Base-by-base conservation (phyloP, 2,329 filamentous ascomycete species). In the Curvularia hawaiiensis region DNA sequence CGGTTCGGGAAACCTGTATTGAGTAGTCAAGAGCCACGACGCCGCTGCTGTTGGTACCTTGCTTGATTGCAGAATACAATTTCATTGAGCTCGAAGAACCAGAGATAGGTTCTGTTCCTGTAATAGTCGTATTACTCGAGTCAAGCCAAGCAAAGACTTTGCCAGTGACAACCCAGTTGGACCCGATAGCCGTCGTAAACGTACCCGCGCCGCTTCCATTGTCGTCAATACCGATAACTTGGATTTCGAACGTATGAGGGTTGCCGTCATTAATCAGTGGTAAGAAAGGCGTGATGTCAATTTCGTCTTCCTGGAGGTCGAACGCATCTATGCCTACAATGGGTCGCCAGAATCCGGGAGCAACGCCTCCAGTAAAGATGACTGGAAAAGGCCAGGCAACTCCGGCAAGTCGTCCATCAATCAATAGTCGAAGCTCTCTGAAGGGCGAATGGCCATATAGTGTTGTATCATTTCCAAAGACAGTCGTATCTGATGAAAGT, bases 131-230 rank as follows among this genome's bases (percentile, higher is more conserved):
- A 9, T 73, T 77, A 7, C 73, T 70, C 2, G 76, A 62, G 64
- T 88, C 86, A 0, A 88, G 80, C 86, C 90, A 95, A n/a, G 92
- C 65, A 70, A 95, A 94, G 11, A 94, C 80, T 74, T 93, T 95
- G 39, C 90, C 91, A 0, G 88, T 89, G 3, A 95, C 83, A 16
- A 89, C 83, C 91, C 91, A 95, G 67, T 86, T 86, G 52, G 81
- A 83, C n/a, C 82, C 84, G 2, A 90, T 85, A 0, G 81, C 82
- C 22, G 82, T 73, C 0, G 83, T 84, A 7, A 89, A 71, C 1
- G 68, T 72, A 1, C 81, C 83, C 20, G 70, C 75, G 8, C 80
- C 81, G 12, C 77, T 71, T 1, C 79, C 80, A 53, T 83, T 77
- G 61, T 90, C 85, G 45, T 86, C 75, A 9, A 93, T 77, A 0